Percentiles rank a stretch among this genome's conserved stretches.
Evolutionary conservation across 345 rosid species (phyloP).

Genomic region (Linum lewisii): DNA sequence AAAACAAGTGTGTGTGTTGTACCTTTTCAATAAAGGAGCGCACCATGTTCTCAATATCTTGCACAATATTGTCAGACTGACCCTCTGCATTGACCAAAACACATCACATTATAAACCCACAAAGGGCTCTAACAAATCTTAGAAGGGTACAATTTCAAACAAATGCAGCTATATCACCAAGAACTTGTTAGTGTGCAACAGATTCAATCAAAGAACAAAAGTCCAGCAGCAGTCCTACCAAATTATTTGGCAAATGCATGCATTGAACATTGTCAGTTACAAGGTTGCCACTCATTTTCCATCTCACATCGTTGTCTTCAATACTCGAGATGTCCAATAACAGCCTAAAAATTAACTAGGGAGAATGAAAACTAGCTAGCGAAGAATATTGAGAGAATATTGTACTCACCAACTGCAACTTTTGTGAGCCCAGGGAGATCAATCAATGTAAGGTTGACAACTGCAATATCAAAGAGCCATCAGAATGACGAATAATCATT

Average conservation of each 20-base stretch:
- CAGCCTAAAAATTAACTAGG: not conserved
- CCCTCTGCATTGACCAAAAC: constrained; percentile 58
- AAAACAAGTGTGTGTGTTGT: constrained; percentile 5
- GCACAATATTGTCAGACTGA: constrained; percentile 88
- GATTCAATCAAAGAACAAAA: not conserved
- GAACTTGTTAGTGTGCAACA: not conserved
- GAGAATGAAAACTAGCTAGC: not conserved
- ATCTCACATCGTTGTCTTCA: too few relatives aligned
- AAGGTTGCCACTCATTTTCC: not conserved
- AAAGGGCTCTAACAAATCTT: not conserved
- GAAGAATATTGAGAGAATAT: not conserved
- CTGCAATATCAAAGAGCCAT: constrained; percentile 33
- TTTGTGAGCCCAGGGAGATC: constrained; percentile 99
- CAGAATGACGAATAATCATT: not conserved
- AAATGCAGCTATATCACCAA: not conserved
- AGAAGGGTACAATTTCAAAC: not conserved
- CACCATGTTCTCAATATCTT: constrained; percentile 96
- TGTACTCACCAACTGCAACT: constrained; percentile 87
- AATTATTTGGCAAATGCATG: not conserved
- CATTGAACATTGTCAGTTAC: not conserved
- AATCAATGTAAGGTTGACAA: constrained; percentile 90
- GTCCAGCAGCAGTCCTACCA: not conserved
- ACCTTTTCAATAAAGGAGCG: constrained; percentile 97
- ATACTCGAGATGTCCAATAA: not conserved
- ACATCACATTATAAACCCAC: not conserved